Evolutionary conservation across 352 stramenopile species (phyloP).

Genomic region (Pythium utonaiense): DNA sequence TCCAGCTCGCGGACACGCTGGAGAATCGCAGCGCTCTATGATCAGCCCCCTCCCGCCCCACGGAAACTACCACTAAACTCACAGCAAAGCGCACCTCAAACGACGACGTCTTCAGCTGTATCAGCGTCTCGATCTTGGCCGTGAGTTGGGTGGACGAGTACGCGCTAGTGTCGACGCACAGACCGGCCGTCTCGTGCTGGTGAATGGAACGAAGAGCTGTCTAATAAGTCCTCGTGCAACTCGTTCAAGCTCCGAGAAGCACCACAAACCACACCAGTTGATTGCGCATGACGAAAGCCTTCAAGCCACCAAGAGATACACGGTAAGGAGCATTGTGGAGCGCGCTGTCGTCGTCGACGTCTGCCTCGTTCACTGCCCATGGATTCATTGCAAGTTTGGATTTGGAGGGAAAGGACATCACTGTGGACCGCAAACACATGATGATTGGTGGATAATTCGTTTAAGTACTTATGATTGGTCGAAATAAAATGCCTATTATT

Average conservation of each 20-base stretch:
- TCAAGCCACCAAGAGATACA: slow-evolving; percentile 33
- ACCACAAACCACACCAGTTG: slow-evolving; percentile 19
- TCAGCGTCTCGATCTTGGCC: slow-evolving; percentile 21
- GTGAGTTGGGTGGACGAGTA: slow-evolving; percentile 31
- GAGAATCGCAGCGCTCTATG: neutral
- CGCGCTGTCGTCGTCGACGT: slow-evolving; percentile 4
- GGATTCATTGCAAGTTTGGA: slow-evolving; percentile 28
- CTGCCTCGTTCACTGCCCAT: slow-evolving; percentile 20
- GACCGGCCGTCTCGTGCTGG: slow-evolving; percentile 5
- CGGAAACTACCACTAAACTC: neutral
- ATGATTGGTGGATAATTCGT: slow-evolving; percentile 13
- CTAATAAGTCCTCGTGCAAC: neutral
- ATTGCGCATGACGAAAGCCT: slow-evolving; percentile 38
- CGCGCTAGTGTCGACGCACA: slow-evolving; percentile 3
- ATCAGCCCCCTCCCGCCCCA: no score
- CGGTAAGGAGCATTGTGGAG: slow-evolving; percentile 11
- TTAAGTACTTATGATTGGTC: neutral
- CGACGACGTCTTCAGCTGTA: slow-evolving; percentile 18
- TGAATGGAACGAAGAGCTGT: neutral
- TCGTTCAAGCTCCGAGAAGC: neutral
- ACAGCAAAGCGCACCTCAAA: slow-evolving; percentile 15
- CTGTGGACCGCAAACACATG: no score
- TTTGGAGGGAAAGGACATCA: neutral
- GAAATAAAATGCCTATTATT: slow-evolving; percentile 8
- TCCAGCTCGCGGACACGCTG: slow-evolving; percentile 38